Evolutionary conservation across 768 basidiomycete genomes (phyloP), one percentile per base, ranked within the genome.

Genomic region (Leccinum aurantiacum): DNA sequence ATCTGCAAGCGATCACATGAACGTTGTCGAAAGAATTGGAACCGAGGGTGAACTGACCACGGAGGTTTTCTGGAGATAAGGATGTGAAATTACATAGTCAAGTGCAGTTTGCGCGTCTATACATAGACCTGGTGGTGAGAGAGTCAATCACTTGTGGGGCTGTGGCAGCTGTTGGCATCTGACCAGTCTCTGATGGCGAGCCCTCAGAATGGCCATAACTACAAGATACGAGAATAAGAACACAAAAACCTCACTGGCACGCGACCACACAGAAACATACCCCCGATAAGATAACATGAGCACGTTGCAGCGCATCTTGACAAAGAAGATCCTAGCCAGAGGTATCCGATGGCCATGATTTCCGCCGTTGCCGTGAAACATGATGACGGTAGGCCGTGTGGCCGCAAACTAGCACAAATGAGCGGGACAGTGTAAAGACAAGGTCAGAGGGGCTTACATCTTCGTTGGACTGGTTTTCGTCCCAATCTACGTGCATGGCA

Each of bases 221-320:
- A 19, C 6, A 29, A 8, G 59, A 29, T 29, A 41, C 31, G 19
- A 14, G 11, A 10, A 31, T 55, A 52, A 38, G 27, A 29, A 54
- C 49, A 9, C 17, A 55, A 58, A 13, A 14, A 33, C 15, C 17
- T 29, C 8, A 29, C 9, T 29, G 29, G 29, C 29, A 17, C 5
- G 10, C 13, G 14, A 38, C 6, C 17, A 6, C 22, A 31, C 1
- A 44, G 37, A 6, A 74, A 74, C 86, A 59, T 67, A 92, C 90
- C 95, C 95, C 68, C 96, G 78, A 70, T 99, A 99, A 52, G 91
- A 94, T 60, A 96, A 76, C 89, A 98, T 93, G 44, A 98, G 77
- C 3, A 97, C 93, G 69, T 98, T 98, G 73, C 94, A 97, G 15
- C 91, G 81, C 85, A 93, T 87, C 68, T 85, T 84, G 51, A 84